phyloP scores from a whole-genome alignment of 371 early-diverging fungal species.

The Rhizopus arrhizus region DNA sequence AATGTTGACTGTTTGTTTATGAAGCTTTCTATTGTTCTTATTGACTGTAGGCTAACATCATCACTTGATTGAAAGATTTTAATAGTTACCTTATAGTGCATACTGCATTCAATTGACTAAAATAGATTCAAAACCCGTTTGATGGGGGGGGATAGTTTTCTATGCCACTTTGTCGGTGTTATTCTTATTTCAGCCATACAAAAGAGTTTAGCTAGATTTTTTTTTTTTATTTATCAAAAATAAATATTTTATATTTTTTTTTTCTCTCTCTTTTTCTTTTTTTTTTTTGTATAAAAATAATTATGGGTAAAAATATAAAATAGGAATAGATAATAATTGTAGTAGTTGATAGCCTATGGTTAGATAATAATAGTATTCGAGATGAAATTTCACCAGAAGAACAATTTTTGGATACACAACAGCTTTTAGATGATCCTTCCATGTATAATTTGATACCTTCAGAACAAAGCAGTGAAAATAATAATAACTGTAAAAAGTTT shows the following conservation, averaged over 20 bases:
- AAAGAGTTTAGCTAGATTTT: background rate
- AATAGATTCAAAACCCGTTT: too few relatives aligned
- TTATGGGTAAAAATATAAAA: background rate
- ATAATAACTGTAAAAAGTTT: background rate
- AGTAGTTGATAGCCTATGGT: background rate
- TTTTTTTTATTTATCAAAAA: background rate
- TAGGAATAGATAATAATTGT: background rate
- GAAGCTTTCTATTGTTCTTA: too few relatives aligned
- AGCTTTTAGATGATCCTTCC: background rate
- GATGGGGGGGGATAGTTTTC: too few relatives aligned
- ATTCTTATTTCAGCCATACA: background rate
- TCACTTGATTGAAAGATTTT: too few relatives aligned
- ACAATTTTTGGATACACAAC: constrained; percentile 1
- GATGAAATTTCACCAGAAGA: background rate
- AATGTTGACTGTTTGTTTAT: too few relatives aligned
- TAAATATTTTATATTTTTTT: background rate
- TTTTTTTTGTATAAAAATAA: too few relatives aligned
- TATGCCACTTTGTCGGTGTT: constrained; percentile 1
- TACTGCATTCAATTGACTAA: too few relatives aligned
- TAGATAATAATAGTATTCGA: background rate
- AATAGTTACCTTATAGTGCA: too few relatives aligned
- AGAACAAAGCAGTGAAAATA: background rate
- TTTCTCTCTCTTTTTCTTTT: too few relatives aligned
- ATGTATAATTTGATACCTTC: constrained; percentile 3
- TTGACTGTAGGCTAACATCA: too few relatives aligned